Percentiles rank a stretch among this genome's conserved stretches.
phyloP scores from a whole-genome alignment of 768 basidiomycete species.

The Russula olivacea region DNA sequence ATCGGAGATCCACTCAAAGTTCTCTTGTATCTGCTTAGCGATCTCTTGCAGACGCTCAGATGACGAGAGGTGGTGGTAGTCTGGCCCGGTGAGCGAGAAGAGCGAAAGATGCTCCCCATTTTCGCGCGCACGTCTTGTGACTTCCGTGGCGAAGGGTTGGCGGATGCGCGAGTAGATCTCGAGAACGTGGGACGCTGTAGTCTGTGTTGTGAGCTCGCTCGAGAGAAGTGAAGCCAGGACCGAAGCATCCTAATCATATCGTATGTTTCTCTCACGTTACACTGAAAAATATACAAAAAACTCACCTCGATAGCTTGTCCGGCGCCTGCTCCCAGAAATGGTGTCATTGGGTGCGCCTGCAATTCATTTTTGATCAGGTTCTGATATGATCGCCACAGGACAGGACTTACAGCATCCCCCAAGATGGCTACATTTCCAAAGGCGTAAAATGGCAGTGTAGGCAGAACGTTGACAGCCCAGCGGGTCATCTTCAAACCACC shows the following conservation, averaged over 20 bases:
- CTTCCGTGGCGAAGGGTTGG: slow-evolving; percentile 29
- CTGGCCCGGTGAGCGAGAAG: background rate
- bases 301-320: slow-evolving; percentile 41
- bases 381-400: background rate
- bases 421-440: slow-evolving; percentile 47
- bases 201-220: slow-evolving; percentile 32
- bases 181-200: slow-evolving; percentile 27
- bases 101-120: slow-evolving; percentile 30
- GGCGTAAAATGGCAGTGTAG: slow-evolving; percentile 45
- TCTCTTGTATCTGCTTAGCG: slow-evolving; percentile 2
- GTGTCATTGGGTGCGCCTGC: slow-evolving; percentile 38
- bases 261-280: background rate
- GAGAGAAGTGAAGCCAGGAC: slow-evolving; percentile 39
- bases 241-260: slow-evolving; percentile 33
- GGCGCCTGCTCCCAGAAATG: slow-evolving; percentile 41
- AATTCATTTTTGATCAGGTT: background rate
- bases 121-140: slow-evolving; percentile 28
- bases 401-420: slow-evolving; percentile 35
- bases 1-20: slow-evolving; percentile 18
- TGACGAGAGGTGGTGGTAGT: background rate
- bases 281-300: background rate
- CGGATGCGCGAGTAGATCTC: slow-evolving; percentile 33
- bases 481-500: slow-evolving; percentile 29
- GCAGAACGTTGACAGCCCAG: slow-evolving; percentile 60
- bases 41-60: background rate